phyloP scores from a whole-genome alignment of 1,284 basidiomycete species.

The Cutaneotrichosporon sp. region DNA sequence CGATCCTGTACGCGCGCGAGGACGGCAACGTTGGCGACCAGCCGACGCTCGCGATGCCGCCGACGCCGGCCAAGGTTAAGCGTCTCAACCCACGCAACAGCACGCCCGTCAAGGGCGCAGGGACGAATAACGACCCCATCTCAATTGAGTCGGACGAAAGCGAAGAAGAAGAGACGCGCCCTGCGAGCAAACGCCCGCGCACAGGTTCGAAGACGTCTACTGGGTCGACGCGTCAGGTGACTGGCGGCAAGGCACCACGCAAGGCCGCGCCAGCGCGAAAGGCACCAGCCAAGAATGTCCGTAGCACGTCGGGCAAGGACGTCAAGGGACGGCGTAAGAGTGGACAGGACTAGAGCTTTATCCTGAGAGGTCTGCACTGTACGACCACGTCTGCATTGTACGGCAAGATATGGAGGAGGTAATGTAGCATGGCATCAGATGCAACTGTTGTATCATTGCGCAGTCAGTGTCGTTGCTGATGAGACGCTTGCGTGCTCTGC shows the following conservation, averaged over 20 bases:
- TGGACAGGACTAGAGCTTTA: constrained; percentile 4
- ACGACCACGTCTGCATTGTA: not conserved
- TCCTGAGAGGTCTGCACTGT: not conserved
- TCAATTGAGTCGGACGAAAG: constrained; percentile 33
- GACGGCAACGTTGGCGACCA: constrained; percentile 12
- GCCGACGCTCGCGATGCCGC: constrained; percentile 18
- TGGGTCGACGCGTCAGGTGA: constrained; percentile 23
- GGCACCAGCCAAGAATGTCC: constrained; percentile 9
- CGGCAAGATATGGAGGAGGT: too few species aligned
- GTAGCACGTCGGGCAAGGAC: constrained; percentile 11
- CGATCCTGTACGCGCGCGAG: constrained; percentile 29
- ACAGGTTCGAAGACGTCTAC: constrained; percentile 22
- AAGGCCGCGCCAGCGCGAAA: constrained; percentile 15
- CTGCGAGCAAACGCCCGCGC: constrained; percentile 27
- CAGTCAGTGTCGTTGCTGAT: too few species aligned
- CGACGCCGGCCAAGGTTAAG: constrained; percentile 15
- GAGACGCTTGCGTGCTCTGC: not conserved
- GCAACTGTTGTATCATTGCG: not conserved
- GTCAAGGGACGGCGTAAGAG: constrained; percentile 15
- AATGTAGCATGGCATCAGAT: not conserved
- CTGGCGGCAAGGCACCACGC: constrained; percentile 28
- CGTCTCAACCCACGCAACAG: constrained; percentile 11
- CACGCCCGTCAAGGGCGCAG: constrained; percentile 20
- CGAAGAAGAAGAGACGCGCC: constrained; percentile 25
- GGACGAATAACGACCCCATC: constrained; percentile 42